A percentile compares a stretch with the other conserved stretches of the same genome.
Conservation (phyloP, 2,329 filamentous ascomycete genomes). For the Fusarium sp. region DNA sequence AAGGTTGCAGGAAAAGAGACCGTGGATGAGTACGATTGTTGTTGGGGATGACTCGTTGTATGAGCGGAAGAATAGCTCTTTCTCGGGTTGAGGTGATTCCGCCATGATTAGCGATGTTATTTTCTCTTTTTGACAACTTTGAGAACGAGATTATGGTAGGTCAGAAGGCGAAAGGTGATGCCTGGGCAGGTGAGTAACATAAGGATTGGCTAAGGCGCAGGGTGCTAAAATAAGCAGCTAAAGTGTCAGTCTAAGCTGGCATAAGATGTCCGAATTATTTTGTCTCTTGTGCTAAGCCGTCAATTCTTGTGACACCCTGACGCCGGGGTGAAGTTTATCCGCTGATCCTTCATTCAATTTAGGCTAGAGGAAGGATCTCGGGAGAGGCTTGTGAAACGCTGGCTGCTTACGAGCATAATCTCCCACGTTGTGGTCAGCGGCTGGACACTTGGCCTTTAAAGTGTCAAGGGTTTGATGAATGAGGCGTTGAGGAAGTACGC, state of each 20-base stretch:
- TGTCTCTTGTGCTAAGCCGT: too few relatives aligned
- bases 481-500: neutral
- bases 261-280: too few relatives aligned
- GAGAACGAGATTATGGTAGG: accelerated
- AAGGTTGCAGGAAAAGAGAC: conserved; percentile 49
- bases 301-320: too few relatives aligned
- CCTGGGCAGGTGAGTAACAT: too few relatives aligned
- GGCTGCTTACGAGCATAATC: neutral
- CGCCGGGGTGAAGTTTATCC: neutral
- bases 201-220: too few relatives aligned
- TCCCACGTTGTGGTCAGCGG: neutral
- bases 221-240: too few relatives aligned
- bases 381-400: neutral
- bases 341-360: neutral
- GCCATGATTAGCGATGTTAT: neutral
- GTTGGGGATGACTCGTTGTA: conserved; percentile 42
- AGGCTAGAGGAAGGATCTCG: neutral
- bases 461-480: neutral
- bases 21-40: conserved; percentile 50
- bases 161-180: neutral
- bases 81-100: neutral
- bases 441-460: neutral
- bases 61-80: neutral
- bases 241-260: too few relatives aligned
- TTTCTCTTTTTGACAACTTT: accelerated